These are phyloP conservation scores for Colletotrichum viniferum DNA, from an alignment of 2,329 filamentous ascomycete species.

Conservation along the genomic window DNA sequence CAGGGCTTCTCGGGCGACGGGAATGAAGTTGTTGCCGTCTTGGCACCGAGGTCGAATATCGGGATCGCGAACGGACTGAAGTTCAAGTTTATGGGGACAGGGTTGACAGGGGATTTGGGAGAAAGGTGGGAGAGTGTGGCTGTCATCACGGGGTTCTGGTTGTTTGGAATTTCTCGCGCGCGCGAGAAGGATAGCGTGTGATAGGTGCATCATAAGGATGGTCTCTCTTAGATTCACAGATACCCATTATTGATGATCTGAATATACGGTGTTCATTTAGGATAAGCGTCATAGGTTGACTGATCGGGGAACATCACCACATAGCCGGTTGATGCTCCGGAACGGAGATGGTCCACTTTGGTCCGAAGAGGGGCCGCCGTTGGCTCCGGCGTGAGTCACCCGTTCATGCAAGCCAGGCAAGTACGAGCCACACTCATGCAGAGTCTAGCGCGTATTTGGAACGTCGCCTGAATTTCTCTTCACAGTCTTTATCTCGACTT, in stretches of 20 bases:
- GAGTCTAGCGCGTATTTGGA: not conserved
- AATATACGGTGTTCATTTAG: rapidly evolving
- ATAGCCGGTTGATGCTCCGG: not conserved
- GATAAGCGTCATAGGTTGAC: rapidly evolving
- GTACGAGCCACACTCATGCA: not conserved
- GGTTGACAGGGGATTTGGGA: not conserved
- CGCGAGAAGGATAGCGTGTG: not conserved
- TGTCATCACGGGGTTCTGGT: not conserved
- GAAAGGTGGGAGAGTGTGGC: not conserved
- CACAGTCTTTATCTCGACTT: too few species aligned
- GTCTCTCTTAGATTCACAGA: rapidly evolving
- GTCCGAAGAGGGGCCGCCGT: not conserved
- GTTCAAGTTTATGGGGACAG: not conserved
- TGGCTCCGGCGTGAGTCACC: not conserved
- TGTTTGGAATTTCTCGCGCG: not conserved
- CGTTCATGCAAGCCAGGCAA: not conserved
- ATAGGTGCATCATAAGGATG: too few species aligned
- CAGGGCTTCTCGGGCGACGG: not conserved
- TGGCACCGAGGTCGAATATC: not conserved
- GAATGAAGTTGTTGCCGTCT: not conserved
- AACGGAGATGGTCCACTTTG: not conserved
- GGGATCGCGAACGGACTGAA: not conserved
- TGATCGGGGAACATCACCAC: rapidly evolving
- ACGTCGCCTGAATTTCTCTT: not conserved
- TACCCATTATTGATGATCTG: not conserved